Conservation (phyloP, 1,284 basidiomycete genomes). For the Ustilago tritici region DNA sequence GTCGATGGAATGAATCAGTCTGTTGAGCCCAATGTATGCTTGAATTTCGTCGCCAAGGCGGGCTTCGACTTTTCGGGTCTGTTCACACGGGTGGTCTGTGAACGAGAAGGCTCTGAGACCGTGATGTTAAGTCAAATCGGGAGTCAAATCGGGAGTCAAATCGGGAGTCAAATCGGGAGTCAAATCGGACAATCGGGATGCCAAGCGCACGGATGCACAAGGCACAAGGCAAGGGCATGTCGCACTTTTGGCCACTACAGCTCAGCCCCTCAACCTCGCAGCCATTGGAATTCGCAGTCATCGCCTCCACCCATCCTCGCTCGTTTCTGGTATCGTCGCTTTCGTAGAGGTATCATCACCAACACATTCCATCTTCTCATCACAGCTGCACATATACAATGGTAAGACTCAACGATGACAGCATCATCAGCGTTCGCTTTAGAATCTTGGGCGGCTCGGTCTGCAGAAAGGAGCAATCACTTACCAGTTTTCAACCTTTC, state of each 20-base stretch:
- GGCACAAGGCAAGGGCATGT: background rate
- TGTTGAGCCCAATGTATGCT: background rate
- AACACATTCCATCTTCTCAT: background rate
- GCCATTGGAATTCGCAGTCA: conserved; percentile 4
- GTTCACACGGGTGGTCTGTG: conserved; percentile 13
- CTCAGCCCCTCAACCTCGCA: conserved; percentile 6
- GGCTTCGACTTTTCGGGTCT: background rate
- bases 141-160: background rate
- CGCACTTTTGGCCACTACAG: conserved; percentile 11
- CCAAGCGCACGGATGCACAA: conserved; percentile 37
- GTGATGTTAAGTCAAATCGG: conserved; percentile 6
- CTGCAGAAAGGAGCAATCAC: background rate
- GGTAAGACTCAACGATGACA: conserved; percentile 15
- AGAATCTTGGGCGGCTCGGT: background rate
- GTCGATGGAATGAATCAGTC: background rate
- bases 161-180: background rate
- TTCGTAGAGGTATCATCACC: background rate
- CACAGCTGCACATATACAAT: conserved; percentile 18
- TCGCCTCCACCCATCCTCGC: conserved; percentile 26
- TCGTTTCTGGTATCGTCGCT: conserved; percentile 13
- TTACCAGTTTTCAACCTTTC: conserved; percentile 1
- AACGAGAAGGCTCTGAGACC: background rate
- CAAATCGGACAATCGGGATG: conserved; percentile 9
- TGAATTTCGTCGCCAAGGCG: background rate
- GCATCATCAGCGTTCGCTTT: background rate